A percentile compares a stretch with the other conserved stretches of the same genome.
These are phyloP conservation scores for Pyrrhoderma lamaoense DNA, from an alignment of 1,284 basidiomycete species.

Conservation along the genomic window DNA sequence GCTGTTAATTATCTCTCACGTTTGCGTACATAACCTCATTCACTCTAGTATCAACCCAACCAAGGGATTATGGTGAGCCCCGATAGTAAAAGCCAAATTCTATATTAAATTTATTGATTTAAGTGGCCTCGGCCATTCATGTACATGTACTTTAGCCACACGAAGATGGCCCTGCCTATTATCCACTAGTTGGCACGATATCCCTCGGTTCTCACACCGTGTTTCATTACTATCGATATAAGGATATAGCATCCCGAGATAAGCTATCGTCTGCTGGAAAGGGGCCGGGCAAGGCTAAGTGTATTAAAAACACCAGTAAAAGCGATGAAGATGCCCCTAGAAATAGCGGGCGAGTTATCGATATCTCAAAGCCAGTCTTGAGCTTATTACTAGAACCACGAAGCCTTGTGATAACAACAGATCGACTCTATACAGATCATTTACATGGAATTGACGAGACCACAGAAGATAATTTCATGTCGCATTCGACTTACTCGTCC, in stretches of 20 bases:
- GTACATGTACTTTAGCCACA: slow-evolving; percentile 57
- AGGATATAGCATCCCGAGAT: slow-evolving; percentile 16
- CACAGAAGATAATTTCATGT: slow-evolving; percentile 39
- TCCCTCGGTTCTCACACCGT: slow-evolving; percentile 80
- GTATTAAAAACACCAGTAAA: too few species aligned
- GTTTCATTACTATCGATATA: slow-evolving; percentile 80
- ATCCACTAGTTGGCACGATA: slow-evolving; percentile 84
- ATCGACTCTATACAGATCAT: slow-evolving; percentile 57
- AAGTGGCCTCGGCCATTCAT: slow-evolving; percentile 3
- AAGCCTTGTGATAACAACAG: slow-evolving; percentile 72
- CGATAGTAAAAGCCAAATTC: too few species aligned
- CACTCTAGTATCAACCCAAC: slow-evolving; percentile 67
- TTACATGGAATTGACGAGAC: slow-evolving; percentile 69
- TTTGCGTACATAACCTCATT: slow-evolving; percentile 13
- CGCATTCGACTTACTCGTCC: slow-evolving; percentile 16
- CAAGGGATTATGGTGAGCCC: slow-evolving; percentile 83
- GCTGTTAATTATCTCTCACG: slow-evolving; percentile 19
- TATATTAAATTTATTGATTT: too few species aligned
- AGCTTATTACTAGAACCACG: slow-evolving; percentile 78
- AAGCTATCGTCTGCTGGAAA: background rate
- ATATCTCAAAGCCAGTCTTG: slow-evolving; percentile 50
- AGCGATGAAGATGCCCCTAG: background rate
- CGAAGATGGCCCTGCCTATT: slow-evolving; percentile 86
- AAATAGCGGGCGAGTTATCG: slow-evolving; percentile 39
- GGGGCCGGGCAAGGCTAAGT: too few species aligned